These are phyloP conservation scores for Penicillium sp. DNA, from an alignment of 2,329 filamentous ascomycete species.

Conservation along the genomic window DNA sequence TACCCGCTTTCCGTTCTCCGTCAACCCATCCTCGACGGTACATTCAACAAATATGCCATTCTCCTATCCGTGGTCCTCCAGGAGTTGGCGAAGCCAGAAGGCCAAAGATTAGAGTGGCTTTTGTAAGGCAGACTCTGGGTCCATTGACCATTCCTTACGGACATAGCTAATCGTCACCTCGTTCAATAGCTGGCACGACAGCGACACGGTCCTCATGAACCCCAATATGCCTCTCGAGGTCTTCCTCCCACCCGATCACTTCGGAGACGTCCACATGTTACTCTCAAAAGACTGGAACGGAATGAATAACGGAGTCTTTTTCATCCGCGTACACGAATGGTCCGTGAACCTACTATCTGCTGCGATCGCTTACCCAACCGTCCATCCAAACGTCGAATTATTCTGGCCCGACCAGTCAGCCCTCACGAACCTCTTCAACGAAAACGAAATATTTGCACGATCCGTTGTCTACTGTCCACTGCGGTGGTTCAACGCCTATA, in stretches of 20 bases:
- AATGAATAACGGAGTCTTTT: constrained; percentile 36
- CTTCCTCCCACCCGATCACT: constrained; percentile 33
- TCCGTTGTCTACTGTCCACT: background rate
- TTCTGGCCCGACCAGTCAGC: constrained; percentile 24
- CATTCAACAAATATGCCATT: constrained; percentile 37
- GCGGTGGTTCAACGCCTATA: constrained; percentile 31
- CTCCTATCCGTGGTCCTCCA: constrained; percentile 30
- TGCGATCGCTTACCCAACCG: constrained; percentile 24
- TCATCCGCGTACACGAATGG: constrained; percentile 37
- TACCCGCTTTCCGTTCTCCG: constrained; percentile 39
- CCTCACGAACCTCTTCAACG: constrained; percentile 22
- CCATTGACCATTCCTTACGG: background rate
- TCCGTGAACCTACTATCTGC: constrained; percentile 31
- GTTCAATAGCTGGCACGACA: constrained; percentile 35
- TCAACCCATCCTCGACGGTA: constrained; percentile 32
- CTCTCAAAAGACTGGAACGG: constrained; percentile 34
- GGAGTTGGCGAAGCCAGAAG: constrained; percentile 33
- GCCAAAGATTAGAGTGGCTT: constrained; percentile 36
- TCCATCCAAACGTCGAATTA: constrained; percentile 23
- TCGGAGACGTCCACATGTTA: constrained; percentile 31
- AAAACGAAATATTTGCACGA: constrained; percentile 12
- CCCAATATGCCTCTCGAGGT: constrained; percentile 31
- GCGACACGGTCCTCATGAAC: constrained; percentile 36
- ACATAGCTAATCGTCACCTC: too few species aligned
- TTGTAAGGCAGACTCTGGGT: constrained; percentile 25